Evolutionary conservation across 805 yeast species (phyloP).

Genomic region (Yarrowia deformans): DNA sequence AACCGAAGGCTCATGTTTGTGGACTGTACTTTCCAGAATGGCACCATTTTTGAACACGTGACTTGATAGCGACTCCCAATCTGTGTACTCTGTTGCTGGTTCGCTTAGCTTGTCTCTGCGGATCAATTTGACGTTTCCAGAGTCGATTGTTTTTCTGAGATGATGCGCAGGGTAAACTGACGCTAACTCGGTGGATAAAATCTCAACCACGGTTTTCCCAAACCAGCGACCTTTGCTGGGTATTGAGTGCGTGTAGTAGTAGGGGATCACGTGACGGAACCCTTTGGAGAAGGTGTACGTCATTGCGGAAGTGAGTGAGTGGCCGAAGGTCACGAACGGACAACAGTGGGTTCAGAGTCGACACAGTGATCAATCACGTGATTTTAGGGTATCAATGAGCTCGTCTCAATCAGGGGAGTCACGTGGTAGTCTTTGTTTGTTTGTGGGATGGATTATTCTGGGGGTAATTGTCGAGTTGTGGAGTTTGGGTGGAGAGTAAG

Average conservation of each 20-base stretch:
- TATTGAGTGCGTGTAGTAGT: constrained; percentile 14
- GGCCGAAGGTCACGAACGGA: no score
- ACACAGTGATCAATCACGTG: no score
- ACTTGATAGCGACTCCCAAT: constrained; percentile 52
- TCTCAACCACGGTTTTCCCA: constrained; percentile 72
- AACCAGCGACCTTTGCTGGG: constrained; percentile 76
- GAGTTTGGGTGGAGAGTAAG: no score
- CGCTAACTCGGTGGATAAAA: constrained; percentile 78
- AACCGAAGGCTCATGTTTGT: constrained; percentile 91
- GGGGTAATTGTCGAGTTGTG: no score
- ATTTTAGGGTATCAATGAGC: no score
- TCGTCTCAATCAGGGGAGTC: no score
- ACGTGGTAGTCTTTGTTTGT: no score
- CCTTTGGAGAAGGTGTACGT: constrained; percentile 16
- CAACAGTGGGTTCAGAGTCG: no score
- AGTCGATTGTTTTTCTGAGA: not conserved
- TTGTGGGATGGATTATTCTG: no score
- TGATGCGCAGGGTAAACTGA: constrained; percentile 14
- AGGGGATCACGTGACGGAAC: constrained; percentile 26
- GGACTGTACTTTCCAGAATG: constrained; percentile 75
- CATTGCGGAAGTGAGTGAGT: not conserved
- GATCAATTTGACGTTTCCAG: constrained; percentile 13
- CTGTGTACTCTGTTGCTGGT: constrained; percentile 62
- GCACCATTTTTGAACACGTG: constrained; percentile 79
- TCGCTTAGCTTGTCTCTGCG: constrained; percentile 48